Evolutionary conservation across 805 yeast genomes (phyloP).

Genomic region (Monosporozyma unispora): DNA sequence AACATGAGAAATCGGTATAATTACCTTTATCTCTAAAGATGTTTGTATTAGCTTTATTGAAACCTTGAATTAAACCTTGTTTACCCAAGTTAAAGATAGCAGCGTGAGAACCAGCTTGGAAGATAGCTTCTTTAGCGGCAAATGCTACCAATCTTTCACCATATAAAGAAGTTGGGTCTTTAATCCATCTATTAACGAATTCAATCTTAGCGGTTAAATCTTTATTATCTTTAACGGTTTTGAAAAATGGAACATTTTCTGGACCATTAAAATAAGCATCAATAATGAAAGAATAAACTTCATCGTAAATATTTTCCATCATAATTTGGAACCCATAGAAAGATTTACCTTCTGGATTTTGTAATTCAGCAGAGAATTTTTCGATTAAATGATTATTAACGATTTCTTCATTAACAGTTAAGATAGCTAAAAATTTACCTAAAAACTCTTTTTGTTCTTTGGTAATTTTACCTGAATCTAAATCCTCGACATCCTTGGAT

Average conservation of each 20-base stretch:
- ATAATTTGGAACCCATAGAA: constrained; percentile 98
- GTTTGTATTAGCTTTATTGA: constrained; percentile 89
- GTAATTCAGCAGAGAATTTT: constrained; percentile 93
- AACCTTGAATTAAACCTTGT: constrained; percentile 96
- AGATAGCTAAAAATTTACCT: constrained; percentile 88
- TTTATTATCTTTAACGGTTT: constrained; percentile 87
- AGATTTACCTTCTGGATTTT: constrained; percentile 94
- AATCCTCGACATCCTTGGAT: constrained; percentile 78
- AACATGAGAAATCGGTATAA: constrained; percentile 95
- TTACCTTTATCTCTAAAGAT: constrained; percentile 96
- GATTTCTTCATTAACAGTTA: constrained; percentile 95
- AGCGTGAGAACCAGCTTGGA: constrained; percentile 95
- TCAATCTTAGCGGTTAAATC: constrained; percentile 91
- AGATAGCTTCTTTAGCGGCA: constrained; percentile 97
- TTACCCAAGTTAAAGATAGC: constrained; percentile 95
- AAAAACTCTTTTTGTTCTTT: constrained; percentile 87
- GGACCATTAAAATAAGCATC: constrained; percentile 94
- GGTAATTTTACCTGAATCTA: constrained; percentile 66
- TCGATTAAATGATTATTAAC: constrained; percentile 95
- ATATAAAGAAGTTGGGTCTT: constrained; percentile 73
- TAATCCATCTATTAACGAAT: constrained; percentile 96
- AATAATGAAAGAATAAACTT: constrained; percentile 86
- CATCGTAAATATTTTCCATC: constrained; percentile 98
- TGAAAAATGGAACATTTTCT: constrained; percentile 77
- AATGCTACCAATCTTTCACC: constrained; percentile 95